These are phyloP conservation scores for Aspergillus cejpii DNA, from an alignment of 2,329 filamentous ascomycete species.

Conservation along the genomic window DNA sequence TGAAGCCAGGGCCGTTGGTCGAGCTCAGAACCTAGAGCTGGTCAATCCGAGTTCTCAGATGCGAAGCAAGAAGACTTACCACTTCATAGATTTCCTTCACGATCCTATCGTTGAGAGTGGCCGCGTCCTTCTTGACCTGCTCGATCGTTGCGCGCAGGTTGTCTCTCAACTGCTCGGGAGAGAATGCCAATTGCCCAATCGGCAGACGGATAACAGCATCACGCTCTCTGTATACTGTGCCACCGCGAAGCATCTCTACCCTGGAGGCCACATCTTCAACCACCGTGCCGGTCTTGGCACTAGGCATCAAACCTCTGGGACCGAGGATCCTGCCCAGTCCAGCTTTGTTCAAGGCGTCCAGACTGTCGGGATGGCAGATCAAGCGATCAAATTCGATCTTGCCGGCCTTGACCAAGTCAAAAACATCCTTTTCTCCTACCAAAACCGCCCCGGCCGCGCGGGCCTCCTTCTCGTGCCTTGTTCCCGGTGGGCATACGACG, in stretches of 20 bases:
- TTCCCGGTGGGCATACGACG: constrained; percentile 82
- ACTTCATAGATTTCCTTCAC: constrained; percentile 68
- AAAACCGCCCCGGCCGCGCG: constrained; percentile 69
- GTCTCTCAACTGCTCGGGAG: constrained; percentile 73
- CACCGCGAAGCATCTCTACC: constrained; percentile 76
- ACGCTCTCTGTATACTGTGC: constrained; percentile 79
- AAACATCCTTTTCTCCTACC: constrained; percentile 79
- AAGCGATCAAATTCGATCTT: constrained; percentile 82
- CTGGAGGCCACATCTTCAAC: constrained; percentile 69
- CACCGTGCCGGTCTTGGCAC: constrained; percentile 77
- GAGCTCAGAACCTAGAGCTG: constrained; percentile 70
- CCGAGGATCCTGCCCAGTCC: constrained; percentile 74
- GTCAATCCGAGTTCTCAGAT: constrained; percentile 33
- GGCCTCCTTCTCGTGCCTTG: constrained; percentile 66
- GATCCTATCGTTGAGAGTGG: constrained; percentile 55
- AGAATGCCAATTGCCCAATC: constrained; percentile 85
- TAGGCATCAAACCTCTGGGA: constrained; percentile 89
- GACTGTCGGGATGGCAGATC: constrained; percentile 73
- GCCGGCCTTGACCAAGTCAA: constrained; percentile 68
- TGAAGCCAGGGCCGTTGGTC: constrained; percentile 79
- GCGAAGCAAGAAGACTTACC: constrained; percentile 37
- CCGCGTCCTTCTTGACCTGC: constrained; percentile 70
- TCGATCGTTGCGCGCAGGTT: constrained; percentile 76
- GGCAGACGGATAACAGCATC: constrained; percentile 78
- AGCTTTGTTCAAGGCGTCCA: constrained; percentile 73